Conservation (phyloP, 805 yeast species). For the Ogataea saltuana region DNA sequence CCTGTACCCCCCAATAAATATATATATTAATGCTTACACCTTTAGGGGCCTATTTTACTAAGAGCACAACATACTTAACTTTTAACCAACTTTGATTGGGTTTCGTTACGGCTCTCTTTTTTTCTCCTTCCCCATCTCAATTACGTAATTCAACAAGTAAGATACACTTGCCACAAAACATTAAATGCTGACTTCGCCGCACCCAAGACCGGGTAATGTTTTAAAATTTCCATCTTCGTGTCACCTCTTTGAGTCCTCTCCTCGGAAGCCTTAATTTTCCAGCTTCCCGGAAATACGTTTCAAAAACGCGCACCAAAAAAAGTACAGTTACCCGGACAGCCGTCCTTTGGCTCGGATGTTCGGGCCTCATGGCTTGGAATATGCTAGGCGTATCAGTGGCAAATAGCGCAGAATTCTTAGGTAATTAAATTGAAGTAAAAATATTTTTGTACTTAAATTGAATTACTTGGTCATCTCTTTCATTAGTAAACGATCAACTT, state of each 20-base stretch:
- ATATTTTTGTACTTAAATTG: neutral
- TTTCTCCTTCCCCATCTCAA: neutral
- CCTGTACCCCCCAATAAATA: slow-evolving; percentile 2
- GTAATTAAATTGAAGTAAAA: slow-evolving; percentile 6
- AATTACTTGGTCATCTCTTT: neutral
- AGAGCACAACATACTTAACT: neutral
- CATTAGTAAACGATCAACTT: neutral
- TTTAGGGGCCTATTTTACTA: neutral
- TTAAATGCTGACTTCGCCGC: no score
- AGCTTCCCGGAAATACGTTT: neutral
- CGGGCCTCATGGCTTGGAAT: slow-evolving; percentile 1
- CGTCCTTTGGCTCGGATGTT: neutral
- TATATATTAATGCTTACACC: neutral
- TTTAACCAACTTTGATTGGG: slow-evolving; percentile 15
- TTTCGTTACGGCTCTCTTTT: slow-evolving; percentile 1
- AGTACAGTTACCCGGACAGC: slow-evolving; percentile 2
- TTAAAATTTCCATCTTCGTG: neutral
- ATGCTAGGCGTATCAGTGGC: slow-evolving; percentile 8
- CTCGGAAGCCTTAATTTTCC: neutral
- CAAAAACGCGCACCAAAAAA: neutral
- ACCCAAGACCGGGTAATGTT: slow-evolving; percentile 1
- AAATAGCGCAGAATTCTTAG: slow-evolving; percentile 8
- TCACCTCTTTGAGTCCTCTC: neutral
- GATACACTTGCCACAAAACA: neutral
- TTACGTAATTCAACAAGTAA: neutral